Evolutionary conservation across 2,329 filamentous ascomycete species (phyloP).

Genomic region (Sarocladium kiliense): DNA sequence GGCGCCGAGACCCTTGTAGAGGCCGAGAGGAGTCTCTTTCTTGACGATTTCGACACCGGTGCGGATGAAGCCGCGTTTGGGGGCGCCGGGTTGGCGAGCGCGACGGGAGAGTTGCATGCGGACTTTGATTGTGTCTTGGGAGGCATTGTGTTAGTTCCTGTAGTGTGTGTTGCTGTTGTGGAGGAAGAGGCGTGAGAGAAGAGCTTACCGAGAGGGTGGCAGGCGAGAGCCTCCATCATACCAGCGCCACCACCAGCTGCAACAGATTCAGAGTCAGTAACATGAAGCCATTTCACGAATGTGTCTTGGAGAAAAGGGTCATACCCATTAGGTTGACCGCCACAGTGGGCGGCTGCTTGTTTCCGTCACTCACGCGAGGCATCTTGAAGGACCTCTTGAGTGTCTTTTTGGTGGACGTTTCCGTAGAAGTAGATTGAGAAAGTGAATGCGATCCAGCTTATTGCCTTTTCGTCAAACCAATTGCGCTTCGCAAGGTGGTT

Average conservation of each 20-base stretch:
- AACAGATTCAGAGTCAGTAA: background rate
- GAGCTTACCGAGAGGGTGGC: conserved; percentile 79
- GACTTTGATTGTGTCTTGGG: conserved; percentile 89
- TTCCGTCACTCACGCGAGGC: conserved; percentile 26
- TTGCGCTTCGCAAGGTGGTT: background rate
- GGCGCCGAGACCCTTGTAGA: conserved; percentile 98
- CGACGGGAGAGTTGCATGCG: conserved; percentile 96
- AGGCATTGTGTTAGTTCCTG: conserved; percentile 2
- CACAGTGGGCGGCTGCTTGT: conserved; percentile 75
- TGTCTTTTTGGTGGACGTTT: conserved; percentile 6
- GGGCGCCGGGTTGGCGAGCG: conserved; percentile 74
- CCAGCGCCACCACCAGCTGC: conserved; percentile 91
- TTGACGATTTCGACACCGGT: conserved; percentile 84
- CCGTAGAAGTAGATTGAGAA: background rate
- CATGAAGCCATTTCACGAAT: conserved; percentile 41
- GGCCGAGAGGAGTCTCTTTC: conserved; percentile 82
- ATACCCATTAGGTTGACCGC: conserved; percentile 88
- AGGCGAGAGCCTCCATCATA: conserved; percentile 98
- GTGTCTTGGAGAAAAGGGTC: conserved; percentile 18
- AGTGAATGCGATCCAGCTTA: background rate
- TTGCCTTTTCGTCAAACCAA: background rate
- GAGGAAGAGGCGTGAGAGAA: background rate
- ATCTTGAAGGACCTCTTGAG: conserved; percentile 19
- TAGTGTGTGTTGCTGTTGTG: background rate
- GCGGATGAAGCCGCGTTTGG: conserved; percentile 79